A percentile compares a stretch with the other conserved stretches of the same genome.
These are phyloP conservation scores for Flaveria sonorensis DNA, from an alignment of 129 eudicot genomes.

Conservation along the genomic window DNA sequence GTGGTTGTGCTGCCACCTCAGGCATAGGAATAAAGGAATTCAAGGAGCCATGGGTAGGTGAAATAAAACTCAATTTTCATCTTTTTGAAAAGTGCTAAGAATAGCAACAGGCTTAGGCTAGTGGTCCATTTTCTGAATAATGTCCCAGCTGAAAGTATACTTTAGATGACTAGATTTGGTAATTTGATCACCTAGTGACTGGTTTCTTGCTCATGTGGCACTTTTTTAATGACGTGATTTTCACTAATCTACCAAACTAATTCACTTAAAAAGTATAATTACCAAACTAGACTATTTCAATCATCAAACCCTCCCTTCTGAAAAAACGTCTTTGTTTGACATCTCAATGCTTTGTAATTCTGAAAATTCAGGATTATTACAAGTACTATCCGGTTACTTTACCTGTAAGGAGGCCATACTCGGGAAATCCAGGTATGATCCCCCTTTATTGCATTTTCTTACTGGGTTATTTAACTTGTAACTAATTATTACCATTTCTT, in stretches of 20 bases:
- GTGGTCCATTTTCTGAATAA: neutral
- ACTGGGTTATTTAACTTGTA: neutral
- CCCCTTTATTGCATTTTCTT: slow-evolving; percentile 16
- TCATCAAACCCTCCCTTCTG: neutral
- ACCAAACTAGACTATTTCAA: neutral
- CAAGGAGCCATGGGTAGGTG: slow-evolving; percentile 93
- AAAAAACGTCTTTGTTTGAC: neutral
- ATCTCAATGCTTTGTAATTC: neutral
- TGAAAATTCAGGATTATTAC: slow-evolving; percentile 63
- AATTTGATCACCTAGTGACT: slow-evolving; percentile 1
- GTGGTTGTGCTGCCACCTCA: slow-evolving; percentile 34
- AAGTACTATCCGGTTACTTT: slow-evolving; percentile 74
- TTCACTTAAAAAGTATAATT: neutral
- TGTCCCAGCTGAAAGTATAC: neutral
- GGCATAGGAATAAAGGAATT: slow-evolving; percentile 53
- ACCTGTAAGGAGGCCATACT: slow-evolving; percentile 85
- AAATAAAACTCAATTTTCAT: slow-evolving; percentile 15
- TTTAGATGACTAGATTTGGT: neutral
- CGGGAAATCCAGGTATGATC: slow-evolving; percentile 79
- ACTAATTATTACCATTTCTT: slow-evolving; percentile 7
- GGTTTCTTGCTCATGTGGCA: slow-evolving; percentile 9
- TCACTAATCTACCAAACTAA: neutral
- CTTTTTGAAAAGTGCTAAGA: neutral
- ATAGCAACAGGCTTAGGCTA: neutral
- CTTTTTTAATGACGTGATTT: neutral